Base-by-base conservation (phyloP, 495 filamentous ascomycete species). In the Penicillium cosmopolitanum region DNA sequence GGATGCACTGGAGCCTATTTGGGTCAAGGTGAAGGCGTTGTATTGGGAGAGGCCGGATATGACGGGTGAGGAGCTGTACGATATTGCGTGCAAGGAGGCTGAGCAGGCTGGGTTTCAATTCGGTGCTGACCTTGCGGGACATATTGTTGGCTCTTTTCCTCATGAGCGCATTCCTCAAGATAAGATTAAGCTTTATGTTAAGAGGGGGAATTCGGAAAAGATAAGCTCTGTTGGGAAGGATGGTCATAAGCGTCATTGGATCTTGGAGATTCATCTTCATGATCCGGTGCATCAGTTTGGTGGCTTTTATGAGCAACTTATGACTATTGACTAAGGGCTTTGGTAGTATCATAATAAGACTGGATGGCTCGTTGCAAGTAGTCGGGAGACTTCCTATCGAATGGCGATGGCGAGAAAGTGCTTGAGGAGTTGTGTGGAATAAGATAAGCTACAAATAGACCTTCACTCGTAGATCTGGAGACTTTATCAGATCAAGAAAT, bases 91-190 rank as follows among this genome's bases (percentile, higher is more conserved):
- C 15, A 58, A 68, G 21, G 66, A 57, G 5, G 70, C 68, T 1
- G 44, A 53, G 43, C 10, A 69, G 38, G 55, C 55, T 23, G 79
- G 79, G 10, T 82, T 68, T 62, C 65, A 73, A 25, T 80, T 76
- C 50, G 79, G 80, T 4, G 74, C 72, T 0, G 47, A 66, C 48
- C 71, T 80, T 50, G 77, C 80, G 0, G 80, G 80, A 2, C 81
- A 83, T 69, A 48, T 74, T n/a, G 68, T 76, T 40, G 73, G 71
- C 4, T 64, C 57, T 38, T 76, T 76, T 36, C 79, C 80, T 16
- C 79, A 82, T 63, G 80, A 83, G 57, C 67, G 79, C 0, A 80
- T 83, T 61, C 77, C 80, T 10, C 69, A 72, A 7, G 78, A 83
- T 57, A 75, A 68, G 58, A 73, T 57, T 15, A 56, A 53, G 4